Conservation (phyloP, 345 rosid genomes). For the Nephelium lappaceum region DNA sequence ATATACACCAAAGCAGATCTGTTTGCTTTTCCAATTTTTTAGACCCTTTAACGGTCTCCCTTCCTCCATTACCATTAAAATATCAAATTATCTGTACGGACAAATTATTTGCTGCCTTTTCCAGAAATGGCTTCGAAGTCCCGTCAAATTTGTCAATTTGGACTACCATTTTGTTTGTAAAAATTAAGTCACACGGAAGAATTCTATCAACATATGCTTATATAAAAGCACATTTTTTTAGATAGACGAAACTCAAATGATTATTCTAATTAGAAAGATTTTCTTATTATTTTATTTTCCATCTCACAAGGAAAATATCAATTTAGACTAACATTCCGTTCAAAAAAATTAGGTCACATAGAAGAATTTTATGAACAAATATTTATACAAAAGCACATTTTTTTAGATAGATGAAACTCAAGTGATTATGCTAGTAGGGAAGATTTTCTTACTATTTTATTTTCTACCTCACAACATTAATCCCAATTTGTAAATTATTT, state of each 20-base stretch:
- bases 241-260: neutral
- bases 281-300: neutral
- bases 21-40: conserved; percentile 15
- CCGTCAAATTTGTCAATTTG: neutral
- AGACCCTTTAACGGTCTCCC: conserved; percentile 5
- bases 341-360: no score
- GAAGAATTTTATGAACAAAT: no score
- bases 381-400: no score
- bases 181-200: no score
- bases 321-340: no score
- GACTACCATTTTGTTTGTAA: no score
- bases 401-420: no score
- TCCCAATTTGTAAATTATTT: neutral
- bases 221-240: no score
- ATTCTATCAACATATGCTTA: no score
- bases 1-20: conserved; percentile 6
- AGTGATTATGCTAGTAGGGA: neutral
- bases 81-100: neutral
- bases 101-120: neutral
- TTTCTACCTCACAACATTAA: neutral
- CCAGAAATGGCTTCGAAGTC: conserved; percentile 14
- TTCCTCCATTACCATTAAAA: neutral
- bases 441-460: neutral
- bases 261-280: no score
- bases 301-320: neutral